Evolutionary conservation across 2,329 filamentous ascomycete genomes (phyloP), one percentile per base, ranked within the genome.

Genomic region (Sarocladiaceae sp.): DNA sequence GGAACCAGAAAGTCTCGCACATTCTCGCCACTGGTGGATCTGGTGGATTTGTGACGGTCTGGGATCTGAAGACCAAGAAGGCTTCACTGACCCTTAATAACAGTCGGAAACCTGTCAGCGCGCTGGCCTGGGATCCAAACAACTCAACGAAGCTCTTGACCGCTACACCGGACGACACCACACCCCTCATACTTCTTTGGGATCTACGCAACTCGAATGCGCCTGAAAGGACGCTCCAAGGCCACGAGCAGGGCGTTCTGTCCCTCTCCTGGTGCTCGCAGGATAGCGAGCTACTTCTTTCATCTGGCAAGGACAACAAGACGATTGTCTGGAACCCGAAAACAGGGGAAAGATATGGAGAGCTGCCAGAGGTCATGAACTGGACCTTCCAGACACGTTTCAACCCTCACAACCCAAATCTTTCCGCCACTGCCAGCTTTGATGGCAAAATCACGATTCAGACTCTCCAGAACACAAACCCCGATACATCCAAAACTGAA

Each of bases 41-140:
- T 56, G 92, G 91, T 48, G 94, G 94, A 4, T 96, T 97, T 64
- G 92, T 97, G 31, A 97, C 94, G 2, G 93, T 99, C 17, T 99
- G 94, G 94, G 94, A 99, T 72, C 80, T 97, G 58, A 97, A 96
- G 77, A 91, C 90, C 12, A 97, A 96, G 81, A 97, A 96, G 74
- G 91, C 96, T 61, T 97, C 92, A 52, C 75, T 99, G 70, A 97
- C 92, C 31, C 77, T 99, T 58, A 99, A 97, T 76, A 94, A 95
- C 66, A 94, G 90, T 65, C 84, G 94, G 57, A 99, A 97, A 73
- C 80, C 92, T 51, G 91, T 97, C 63, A 97, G 92, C 70, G 87
- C 95, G 54, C 90, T 99, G 61, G 92, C 92, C 12, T 99, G 94
- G 94, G 94, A 99, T 63, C 95, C 94, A 1, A 90, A 94, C 63